Evolutionary conservation across 768 basidiomycete genomes (phyloP), one percentile per base, ranked within the genome.

Genomic region (Hemileccinum impolitum): DNA sequence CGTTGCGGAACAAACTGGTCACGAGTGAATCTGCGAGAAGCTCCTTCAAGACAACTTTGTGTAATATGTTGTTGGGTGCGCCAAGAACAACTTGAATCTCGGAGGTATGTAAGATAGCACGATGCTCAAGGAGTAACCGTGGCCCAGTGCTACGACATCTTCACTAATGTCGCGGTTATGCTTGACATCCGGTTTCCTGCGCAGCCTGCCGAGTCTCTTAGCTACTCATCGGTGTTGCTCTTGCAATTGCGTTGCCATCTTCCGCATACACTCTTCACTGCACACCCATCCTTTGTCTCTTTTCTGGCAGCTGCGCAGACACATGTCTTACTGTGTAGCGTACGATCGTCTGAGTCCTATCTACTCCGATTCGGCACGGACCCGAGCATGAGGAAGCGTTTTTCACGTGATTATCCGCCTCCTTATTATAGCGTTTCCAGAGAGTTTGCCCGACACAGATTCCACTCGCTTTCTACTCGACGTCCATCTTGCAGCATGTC

Each of bases 1-100:
- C 70, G 93, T 91, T 38, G 94, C 92, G 65, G 84, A 87, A 50
- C 90, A 83, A 41, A 80, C 82, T 7, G 95, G 94, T 17, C 86
- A 93, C 58, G 72, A 81, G 47, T 76, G 90, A 69, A 78, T 98
- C 43, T 74, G 91, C 50, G 89, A 93, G 67, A 87, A 90, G 66
- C 76, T 99, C 39, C 74, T 79, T 2, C 90, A 92, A 55, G 71
- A 79, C 7, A 81, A 82, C 57, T 97, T 98, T 68, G 75, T 81
- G 43, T 82, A 86, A 59, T 92, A 93, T 70, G 86, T 94, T 34
- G 75, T 87, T 61, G 79, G 86, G 48, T 88, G 85, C 84, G 85
- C 87, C 37, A 79, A 73, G 57, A 70, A 65, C 34, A 75, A 81
- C 63, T 56, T 72, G 58, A 65, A 61, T 44, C 72, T n/a, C n/a